These are phyloP conservation scores for Ophiostoma pallidulum DNA, from an alignment of 2,329 filamentous ascomycete species.

Conservation along the genomic window DNA sequence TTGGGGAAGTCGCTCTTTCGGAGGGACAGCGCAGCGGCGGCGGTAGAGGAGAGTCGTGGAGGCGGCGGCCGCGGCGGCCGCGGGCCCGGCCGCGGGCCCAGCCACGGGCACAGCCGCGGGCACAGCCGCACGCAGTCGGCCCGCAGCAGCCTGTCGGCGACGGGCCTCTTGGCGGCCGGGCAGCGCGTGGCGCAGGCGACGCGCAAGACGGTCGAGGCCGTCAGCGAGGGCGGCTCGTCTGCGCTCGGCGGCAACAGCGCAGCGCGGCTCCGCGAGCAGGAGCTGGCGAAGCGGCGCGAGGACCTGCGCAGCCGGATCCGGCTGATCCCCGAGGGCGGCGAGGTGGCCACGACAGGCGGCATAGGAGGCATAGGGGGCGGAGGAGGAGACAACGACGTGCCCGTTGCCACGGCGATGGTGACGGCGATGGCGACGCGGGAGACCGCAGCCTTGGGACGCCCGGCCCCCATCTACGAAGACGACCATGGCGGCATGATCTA, in stretches of 20 bases:
- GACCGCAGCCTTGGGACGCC: not conserved
- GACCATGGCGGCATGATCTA: constrained; percentile 1
- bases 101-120: not conserved
- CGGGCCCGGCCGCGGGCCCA: too few species aligned
- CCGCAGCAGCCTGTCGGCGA: constrained; percentile 5
- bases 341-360: not conserved
- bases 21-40: too few species aligned
- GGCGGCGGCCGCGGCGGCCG: too few species aligned
- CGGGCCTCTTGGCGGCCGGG: constrained; percentile 4
- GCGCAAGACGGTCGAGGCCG: constrained; percentile 9
- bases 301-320: constrained; percentile 29
- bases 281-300: constrained; percentile 28
- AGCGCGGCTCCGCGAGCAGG: constrained; percentile 17
- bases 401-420: not conserved
- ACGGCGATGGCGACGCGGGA: not conserved
- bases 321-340: constrained; percentile 23
- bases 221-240: not conserved
- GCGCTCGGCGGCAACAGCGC: not conserved
- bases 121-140: not conserved
- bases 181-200: constrained; percentile 13
- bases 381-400: not conserved
- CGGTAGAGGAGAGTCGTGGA: too few species aligned
- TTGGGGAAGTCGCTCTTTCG: constrained; percentile 8
- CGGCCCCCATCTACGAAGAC: not conserved
- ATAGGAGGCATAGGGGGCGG: not conserved